Base-by-base conservation (phyloP, 345 rosid genomes). In the Rhodamnia rubescens region DNA sequence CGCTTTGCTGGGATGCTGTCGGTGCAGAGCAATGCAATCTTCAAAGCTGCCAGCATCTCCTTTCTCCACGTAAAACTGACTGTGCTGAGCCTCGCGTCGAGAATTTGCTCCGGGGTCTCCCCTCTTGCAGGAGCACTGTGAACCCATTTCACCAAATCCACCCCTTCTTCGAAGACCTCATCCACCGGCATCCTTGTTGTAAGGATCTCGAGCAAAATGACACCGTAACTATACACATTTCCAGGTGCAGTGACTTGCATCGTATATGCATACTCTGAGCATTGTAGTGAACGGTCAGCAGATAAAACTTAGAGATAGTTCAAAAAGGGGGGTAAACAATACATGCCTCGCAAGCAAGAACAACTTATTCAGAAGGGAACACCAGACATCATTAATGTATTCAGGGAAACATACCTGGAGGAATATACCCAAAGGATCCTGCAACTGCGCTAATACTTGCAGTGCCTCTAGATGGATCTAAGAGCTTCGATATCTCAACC, bases 11-110 rank as follows among this genome's bases (percentile, higher is more conserved):
- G 98, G 51, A 92, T 90, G 85, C 85, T 85, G 52, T 93, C 95
- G 0, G 99, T 96, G 91, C 99, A 98, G 53, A 93, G 89, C 81
- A 98, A 88, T 56, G 98, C 99, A 50, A 98, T 90, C 90, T 95
- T 95, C 86, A 98, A 92, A 86, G 98, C 98, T n/a, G 95, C 94
- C 85, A 97, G 95, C 99, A 97, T 97, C 87, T 97, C 98, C 89
- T 90, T 93, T 89, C 99, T 92, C 99, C 99, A 97, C 27, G 91
- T 92, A 81, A 96, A 97, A 53, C 98, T 96, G 49, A 98, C 95
- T 0, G 92, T 92, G 89, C 94, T 93, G 85, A 96, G 97, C 92
- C 89, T 93, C 4, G 96, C 93, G 49, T 98, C 99, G 11, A 98
- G 92, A 88, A 93, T 94, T 87, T 94, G 94, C 87, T 89, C 98